Evolutionary conservation across 1,284 basidiomycete genomes (phyloP), one percentile per base, ranked within the genome.

Genomic region (Cutaneotrichosporon spelunceum): DNA sequence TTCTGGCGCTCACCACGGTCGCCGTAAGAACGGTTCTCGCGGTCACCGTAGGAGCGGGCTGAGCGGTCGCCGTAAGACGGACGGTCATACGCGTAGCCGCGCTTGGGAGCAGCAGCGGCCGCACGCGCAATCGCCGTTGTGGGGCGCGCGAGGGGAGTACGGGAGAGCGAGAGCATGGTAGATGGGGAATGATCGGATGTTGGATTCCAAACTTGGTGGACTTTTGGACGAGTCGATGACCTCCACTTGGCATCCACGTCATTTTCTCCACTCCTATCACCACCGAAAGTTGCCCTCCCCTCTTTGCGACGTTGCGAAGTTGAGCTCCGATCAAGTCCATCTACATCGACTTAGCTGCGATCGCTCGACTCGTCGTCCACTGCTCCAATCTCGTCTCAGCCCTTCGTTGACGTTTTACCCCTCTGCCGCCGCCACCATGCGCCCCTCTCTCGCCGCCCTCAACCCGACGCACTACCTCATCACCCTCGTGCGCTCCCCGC

Each of bases 401-500:
- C 21, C 13, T 33, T 30, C 10, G 13, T 34, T 14, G 21, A n/a
- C n/a, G n/a, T n/a, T n/a, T n/a, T n/a, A n/a, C n/a, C 29, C 47
- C 60, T 8, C 21, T 55, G 26, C 23, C 59, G 23, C 5, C 27
- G 11, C 49, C 58, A 57, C 48, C 13, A 66, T 64, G 67, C 36
- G 63, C 57, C 59, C 60, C 21, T 36, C 61, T 26, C 61, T 57
- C 55, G 49, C 45, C 57, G 30, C 52, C 6, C 48, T 59, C 57
- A 48, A 34, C 50, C 56, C 59, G 6, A 70, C 70, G 11, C 79
- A 80, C 71, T 81, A 80, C 72, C 79, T 82, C 39, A 79, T 84
- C 67, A 82, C 80, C 16, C 78, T 83, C 48, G 71, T 75, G 30
- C 77, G 83, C 59, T 82, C 81, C 3, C 72, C 81, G 7, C 82